Base-by-base conservation (phyloP, 2,329 filamentous ascomycete genomes). In the Cordyceps fumosorosea region DNA sequence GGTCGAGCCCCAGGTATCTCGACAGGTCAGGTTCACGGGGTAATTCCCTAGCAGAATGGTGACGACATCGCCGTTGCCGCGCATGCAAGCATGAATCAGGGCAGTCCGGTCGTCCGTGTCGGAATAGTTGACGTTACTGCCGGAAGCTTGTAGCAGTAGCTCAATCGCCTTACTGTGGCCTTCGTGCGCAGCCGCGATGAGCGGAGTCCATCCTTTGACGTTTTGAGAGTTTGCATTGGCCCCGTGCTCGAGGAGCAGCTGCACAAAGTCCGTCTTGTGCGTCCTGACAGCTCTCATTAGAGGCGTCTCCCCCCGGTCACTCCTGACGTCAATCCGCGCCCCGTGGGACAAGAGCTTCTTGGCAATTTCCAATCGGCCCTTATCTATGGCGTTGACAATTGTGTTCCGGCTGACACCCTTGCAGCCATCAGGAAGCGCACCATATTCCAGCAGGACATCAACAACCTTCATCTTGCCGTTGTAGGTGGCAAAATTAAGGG, bases 401-500 rank as follows among this genome's bases (percentile, higher is more conserved):
- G 58, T 60, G 26, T 20, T 60, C 6, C 51, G 54, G 22, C 50
- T 40, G 5, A 55, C 40, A 29, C 48, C 58, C 37, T 16, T 37
- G 16, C 58, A 60, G 22, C 58, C 58, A n/a, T 60, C 58, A 1
- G 51, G 40, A 14, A 47, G n/a, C 5, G 58, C 58, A 3, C 58
- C 58, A 40, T 47, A 32, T 3, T 26, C 37, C 34, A 60, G 42
- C 5, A 60, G 51, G 4, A 29, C 10, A 34, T 60, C 50, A 2
- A 60, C 51, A n/a, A 60, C 29, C 3, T 10, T 11, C 20, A 54
- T 44, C 3, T 64, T 56, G 48, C 65, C 65, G 10, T 60, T 54
- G 51, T 60, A 60, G 40, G 71, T 70, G 40, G 68, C 64, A 58
- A 75, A 73, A 24, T 70, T 72, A 57, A 72, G 66, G 11, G 48